Evolutionary conservation across 495 filamentous ascomycete species (phyloP).

Genomic region (Emericellopsis terricola): DNA sequence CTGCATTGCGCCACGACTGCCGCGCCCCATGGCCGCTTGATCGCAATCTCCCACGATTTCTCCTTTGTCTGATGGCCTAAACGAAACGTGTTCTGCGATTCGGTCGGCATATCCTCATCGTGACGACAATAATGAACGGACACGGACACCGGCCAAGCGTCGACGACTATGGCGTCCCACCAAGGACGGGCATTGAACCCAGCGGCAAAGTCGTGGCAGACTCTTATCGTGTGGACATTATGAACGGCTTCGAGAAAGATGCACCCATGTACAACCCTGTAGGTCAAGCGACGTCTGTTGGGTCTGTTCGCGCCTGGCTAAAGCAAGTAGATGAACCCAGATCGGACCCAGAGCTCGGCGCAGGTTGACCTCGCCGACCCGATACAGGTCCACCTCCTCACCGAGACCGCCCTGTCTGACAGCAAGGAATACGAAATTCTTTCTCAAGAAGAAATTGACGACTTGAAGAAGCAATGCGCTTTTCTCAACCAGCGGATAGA

Average conservation of each 20-base stretch:
- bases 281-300: conserved; percentile 6
- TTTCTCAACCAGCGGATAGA: conserved; percentile 57
- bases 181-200: conserved; percentile 6
- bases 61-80: too few species aligned
- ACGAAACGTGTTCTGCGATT: too few species aligned
- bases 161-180: not conserved
- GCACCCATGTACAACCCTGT: conserved; percentile 29
- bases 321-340: conserved; percentile 15
- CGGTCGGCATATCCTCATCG: too few species aligned
- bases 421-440: conserved; percentile 69
- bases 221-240: conserved; percentile 26
- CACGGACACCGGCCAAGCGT: not conserved
- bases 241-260: conserved; percentile 24
- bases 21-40: too few species aligned
- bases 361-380: conserved; percentile 33
- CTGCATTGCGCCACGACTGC: too few species aligned
- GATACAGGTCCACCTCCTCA: conserved; percentile 64
- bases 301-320: conserved; percentile 6
- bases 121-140: too few species aligned
- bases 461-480: conserved; percentile 67
- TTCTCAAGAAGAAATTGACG: conserved; percentile 78
- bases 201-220: conserved; percentile 21
- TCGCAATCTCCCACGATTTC: too few species aligned
- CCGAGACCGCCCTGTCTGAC: conserved; percentile 83
- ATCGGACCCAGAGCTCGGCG: conserved; percentile 19